These are phyloP conservation scores for Fusarium liriodendri DNA, from an alignment of 2,329 filamentous ascomycete species.

Conservation along the genomic window DNA sequence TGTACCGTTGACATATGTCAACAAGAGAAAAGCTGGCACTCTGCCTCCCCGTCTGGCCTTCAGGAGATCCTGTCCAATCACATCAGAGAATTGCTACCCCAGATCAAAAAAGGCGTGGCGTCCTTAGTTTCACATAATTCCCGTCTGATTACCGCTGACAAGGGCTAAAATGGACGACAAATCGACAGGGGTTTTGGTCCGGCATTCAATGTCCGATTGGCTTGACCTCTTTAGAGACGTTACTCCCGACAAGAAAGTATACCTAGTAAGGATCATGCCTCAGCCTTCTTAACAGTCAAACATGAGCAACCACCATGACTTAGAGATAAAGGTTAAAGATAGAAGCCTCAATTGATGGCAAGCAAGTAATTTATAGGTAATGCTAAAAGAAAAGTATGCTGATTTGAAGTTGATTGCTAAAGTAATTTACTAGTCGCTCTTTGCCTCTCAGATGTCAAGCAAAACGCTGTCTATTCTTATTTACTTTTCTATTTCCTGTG, in stretches of 20 bases:
- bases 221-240: neutral
- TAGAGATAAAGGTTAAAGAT: neutral
- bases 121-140: neutral
- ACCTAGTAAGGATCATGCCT: neutral
- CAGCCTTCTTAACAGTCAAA: neutral
- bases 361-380: too few species aligned
- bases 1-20: neutral
- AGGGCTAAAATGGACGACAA: neutral
- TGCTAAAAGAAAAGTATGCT: too few species aligned
- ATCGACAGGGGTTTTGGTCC: neutral
- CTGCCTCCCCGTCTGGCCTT: neutral
- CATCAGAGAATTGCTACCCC: neutral
- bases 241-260: neutral
- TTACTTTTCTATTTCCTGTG: neutral
- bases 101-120: neutral
- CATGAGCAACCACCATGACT: neutral
- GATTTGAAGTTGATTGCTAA: too few species aligned
- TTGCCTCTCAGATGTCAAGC: too few species aligned
- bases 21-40: neutral
- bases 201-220: neutral
- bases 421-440: too few species aligned
- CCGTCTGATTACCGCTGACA: neutral
- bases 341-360: accelerated
- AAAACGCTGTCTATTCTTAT: neutral
- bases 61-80: neutral